phyloP scores from a whole-genome alignment of 2,329 filamentous ascomycete species.

The Dactylellina drechsleri region DNA sequence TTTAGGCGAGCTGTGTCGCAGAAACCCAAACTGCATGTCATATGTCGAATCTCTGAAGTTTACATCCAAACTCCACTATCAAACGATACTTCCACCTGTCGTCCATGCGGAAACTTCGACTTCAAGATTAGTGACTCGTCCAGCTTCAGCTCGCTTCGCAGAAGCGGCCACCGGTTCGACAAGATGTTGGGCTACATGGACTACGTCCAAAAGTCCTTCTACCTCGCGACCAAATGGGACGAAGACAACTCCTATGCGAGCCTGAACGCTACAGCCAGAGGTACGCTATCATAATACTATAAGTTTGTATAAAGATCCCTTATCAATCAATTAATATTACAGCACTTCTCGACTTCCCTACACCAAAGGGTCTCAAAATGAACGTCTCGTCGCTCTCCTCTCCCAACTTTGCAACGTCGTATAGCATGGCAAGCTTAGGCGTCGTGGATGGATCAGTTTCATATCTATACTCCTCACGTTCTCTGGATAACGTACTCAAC shows the following conservation, averaged over 20 bases:
- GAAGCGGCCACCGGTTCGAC: slow-evolving; percentile 52
- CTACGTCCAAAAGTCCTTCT: slow-evolving; percentile 91
- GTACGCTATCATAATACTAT: slow-evolving; percentile 62
- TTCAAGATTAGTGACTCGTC: slow-evolving; percentile 40
- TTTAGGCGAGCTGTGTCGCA: slow-evolving; percentile 40
- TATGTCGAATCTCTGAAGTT: background rate
- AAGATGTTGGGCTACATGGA: slow-evolving; percentile 97
- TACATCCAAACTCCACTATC: background rate
- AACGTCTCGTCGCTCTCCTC: slow-evolving; percentile 91
- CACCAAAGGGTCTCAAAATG: slow-evolving; percentile 83
- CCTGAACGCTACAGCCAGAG: slow-evolving; percentile 83
- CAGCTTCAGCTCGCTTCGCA: slow-evolving; percentile 32
- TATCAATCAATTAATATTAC: background rate
- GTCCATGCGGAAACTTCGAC: background rate
- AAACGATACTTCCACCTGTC: slow-evolving; percentile 8
- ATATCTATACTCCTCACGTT: slow-evolving; percentile 91
- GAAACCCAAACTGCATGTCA: slow-evolving; percentile 18
- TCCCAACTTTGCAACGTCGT: slow-evolving; percentile 92
- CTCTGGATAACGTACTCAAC: slow-evolving; percentile 73
- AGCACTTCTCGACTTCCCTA: slow-evolving; percentile 89
- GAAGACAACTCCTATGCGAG: slow-evolving; percentile 90
- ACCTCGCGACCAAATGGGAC: slow-evolving; percentile 86
- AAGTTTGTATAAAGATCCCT: background rate
- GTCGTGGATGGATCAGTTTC: slow-evolving; percentile 96
- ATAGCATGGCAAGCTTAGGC: slow-evolving; percentile 87